Base-by-base conservation (phyloP, 1,139 yeast genomes). In the Saccharomyces hybrid region DNA sequence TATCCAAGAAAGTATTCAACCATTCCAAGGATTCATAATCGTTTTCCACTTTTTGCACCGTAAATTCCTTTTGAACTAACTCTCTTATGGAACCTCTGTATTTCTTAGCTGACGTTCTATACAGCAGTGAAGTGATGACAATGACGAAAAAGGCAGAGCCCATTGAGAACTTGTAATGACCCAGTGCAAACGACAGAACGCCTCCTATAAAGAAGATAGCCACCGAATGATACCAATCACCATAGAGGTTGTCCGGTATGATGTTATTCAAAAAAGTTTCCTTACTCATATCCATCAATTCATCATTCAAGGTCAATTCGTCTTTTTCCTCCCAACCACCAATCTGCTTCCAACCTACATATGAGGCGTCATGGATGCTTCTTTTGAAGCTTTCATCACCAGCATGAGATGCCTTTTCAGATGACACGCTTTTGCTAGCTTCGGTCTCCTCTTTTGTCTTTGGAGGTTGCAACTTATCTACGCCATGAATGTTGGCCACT, bases 141-240 rank as follows among this genome's bases (percentile, higher is more conserved):
- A 86, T 77, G 48, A 93, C 75, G 59, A 89, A 76, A 66, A 88
- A 86, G 51, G 89, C 80, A 56, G 96, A 90, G 2, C 95, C 93
- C 57, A 90, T 67, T 5, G 89, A 81, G 63, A 90, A 85, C 50
- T 83, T 78, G 59, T 87, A 80, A 73, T 86, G 80, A 12, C 97
- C 98, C 49, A 88, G 68, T 8, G 86, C 59, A 86, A 95, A 90
- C 2, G 95, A 86, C 24, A 86, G 69, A 12, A 86, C 67, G 0
- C 86, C 89, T 1, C 87, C 87, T 6, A 78, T 71, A 32, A 84
- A 72, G 59, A 89, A 75, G 47, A 81, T 77, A 0, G 81, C 97
- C n/a, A 86, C 84, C 59, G 86, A 85, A 69, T 93, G 98, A 69
- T 84, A 93, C 98, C 98, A 93, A 64, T 93, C 97, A 54, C 98